Percentiles rank a stretch among this genome's conserved stretches.
phyloP scores from a whole-genome alignment of 345 rosid genomes.

The Pelargonium nanum region DNA sequence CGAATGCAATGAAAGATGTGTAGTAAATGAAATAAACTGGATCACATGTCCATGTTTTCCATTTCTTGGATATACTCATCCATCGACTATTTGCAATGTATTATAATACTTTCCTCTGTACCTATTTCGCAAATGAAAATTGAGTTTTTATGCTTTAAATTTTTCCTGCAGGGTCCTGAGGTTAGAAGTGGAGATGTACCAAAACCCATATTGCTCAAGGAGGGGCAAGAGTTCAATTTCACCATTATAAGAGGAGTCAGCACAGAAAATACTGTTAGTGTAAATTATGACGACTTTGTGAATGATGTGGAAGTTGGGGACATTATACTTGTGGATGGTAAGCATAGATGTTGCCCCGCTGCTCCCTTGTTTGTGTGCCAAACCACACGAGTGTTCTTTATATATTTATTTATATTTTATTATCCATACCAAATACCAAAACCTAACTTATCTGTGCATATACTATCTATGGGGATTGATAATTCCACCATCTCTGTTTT shows the following conservation, averaged over 20 bases:
- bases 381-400: neutral
- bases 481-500: no score
- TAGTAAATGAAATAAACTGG: no score
- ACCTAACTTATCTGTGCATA: no score
- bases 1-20: no score
- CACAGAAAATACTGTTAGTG: constrained; percentile 71
- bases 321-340: constrained; percentile 85
- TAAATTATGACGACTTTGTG: constrained; percentile 84
- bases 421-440: neutral
- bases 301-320: constrained; percentile 89
- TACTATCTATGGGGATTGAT: no score
- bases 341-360: constrained; percentile 2
- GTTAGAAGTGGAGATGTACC: constrained; percentile 98
- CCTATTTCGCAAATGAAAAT: neutral
- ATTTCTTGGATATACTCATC: neutral
- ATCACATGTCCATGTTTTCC: neutral
- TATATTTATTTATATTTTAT: neutral
- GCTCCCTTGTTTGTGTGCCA: neutral
- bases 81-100: neutral
- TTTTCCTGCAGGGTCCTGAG: constrained; percentile 76
- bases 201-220: constrained; percentile 58
- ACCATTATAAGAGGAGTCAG: constrained; percentile 75
- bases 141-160: neutral
- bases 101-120: neutral
- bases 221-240: constrained; percentile 87